phyloP scores from a whole-genome alignment of 2,329 filamentous ascomycete species.

The Alternaria tenuissima region DNA sequence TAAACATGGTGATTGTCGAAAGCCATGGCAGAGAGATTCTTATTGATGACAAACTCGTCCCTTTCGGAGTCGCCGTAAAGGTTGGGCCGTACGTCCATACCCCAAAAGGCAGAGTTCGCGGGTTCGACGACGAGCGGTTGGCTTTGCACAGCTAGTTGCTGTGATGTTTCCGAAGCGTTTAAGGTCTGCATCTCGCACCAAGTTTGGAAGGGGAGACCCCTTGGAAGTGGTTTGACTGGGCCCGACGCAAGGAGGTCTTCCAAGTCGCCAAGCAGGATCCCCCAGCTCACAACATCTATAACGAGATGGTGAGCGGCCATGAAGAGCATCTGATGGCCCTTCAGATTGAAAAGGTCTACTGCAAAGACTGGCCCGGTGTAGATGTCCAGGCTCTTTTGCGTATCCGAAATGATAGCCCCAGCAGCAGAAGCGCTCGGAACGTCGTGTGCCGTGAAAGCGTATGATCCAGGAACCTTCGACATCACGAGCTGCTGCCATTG shows the following conservation, averaged over 20 bases:
- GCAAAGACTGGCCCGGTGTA: slow-evolving; percentile 41
- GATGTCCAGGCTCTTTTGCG: slow-evolving; percentile 42
- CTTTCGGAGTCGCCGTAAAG: slow-evolving; percentile 42
- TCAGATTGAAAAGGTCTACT: slow-evolving; percentile 31
- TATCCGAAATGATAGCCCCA: slow-evolving; percentile 26
- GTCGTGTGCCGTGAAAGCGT: slow-evolving; percentile 30
- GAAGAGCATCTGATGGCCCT: slow-evolving; percentile 38
- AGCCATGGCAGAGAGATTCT: slow-evolving; percentile 30
- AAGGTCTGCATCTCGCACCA: slow-evolving; percentile 40
- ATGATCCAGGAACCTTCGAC: slow-evolving; percentile 20
- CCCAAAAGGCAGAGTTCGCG: slow-evolving; percentile 41
- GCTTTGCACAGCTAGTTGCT: slow-evolving; percentile 17
- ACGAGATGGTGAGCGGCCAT: slow-evolving; percentile 45
- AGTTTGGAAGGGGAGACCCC: slow-evolving; percentile 39
- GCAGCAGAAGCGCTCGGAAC: slow-evolving; percentile 15
- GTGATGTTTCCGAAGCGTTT: slow-evolving; percentile 24
- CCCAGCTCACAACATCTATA: slow-evolving; percentile 46
- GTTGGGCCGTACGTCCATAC: slow-evolving; percentile 38
- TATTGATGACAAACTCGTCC: slow-evolving; percentile 37
- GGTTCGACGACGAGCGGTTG: slow-evolving; percentile 26
- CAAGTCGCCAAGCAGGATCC: slow-evolving; percentile 42
- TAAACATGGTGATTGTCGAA: slow-evolving; percentile 53
- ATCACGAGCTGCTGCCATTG: slow-evolving; percentile 36
- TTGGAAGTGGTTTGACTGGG: slow-evolving; percentile 21
- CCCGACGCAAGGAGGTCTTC: slow-evolving; percentile 39